These are phyloP conservation scores for Penicillium coffeae DNA, from an alignment of 495 filamentous ascomycete genomes.

Conservation along the genomic window DNA sequence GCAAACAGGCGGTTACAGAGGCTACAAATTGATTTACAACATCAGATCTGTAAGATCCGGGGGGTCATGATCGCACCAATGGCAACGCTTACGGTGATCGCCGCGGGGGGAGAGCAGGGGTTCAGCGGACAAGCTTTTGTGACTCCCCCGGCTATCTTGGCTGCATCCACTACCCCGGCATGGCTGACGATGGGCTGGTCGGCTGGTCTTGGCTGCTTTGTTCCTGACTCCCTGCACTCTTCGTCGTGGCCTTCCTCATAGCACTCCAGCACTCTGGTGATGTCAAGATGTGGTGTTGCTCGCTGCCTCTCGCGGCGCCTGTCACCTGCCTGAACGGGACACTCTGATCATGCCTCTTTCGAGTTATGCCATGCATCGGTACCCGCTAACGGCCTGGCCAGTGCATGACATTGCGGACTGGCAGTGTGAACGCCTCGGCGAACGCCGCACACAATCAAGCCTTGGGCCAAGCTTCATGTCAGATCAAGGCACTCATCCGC, in stretches of 20 bases:
- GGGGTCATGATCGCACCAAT: constrained; percentile 14
- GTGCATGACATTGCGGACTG: not conserved
- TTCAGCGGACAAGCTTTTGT: constrained; percentile 1
- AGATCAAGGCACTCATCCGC: too few relatives aligned
- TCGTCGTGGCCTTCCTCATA: too few relatives aligned
- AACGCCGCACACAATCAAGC: too few relatives aligned
- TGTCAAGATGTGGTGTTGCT: not conserved
- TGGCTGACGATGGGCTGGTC: not conserved
- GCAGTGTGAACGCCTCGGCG: too few relatives aligned
- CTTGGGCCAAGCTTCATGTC: too few relatives aligned
- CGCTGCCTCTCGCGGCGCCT: not conserved
- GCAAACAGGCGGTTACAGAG: not conserved
- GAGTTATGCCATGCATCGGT: not conserved
- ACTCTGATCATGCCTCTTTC: not conserved
- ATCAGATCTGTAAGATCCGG: constrained; percentile 9
- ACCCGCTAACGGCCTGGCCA: not conserved
- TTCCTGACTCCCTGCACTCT: too few relatives aligned
- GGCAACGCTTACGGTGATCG: constrained; percentile 13
- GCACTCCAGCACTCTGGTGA: too few relatives aligned
- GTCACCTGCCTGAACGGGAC: too few relatives aligned
- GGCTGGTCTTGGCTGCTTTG: not conserved
- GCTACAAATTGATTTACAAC: not conserved
- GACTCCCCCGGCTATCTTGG: constrained; percentile 1
- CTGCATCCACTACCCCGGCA: not conserved
- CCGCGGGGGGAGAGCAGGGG: constrained; percentile 3